phyloP scores from a whole-genome alignment of 331 rosid species.

The Rosa hybrid region DNA sequence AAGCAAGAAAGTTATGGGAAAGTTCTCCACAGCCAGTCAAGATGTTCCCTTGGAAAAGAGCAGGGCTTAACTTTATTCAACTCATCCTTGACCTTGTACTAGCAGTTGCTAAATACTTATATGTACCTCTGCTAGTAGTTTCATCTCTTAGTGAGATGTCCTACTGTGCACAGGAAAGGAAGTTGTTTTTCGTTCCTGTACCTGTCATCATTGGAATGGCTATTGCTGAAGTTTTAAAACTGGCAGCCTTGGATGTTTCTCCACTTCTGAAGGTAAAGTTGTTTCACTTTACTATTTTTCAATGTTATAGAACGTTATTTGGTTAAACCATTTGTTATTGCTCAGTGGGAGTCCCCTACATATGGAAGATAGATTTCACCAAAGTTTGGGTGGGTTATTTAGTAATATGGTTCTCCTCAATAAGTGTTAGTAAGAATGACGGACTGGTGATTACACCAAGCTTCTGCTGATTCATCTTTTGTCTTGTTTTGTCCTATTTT shows the following conservation, averaged over 20 bases:
- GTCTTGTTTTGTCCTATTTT: not conserved
- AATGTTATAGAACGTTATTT: conserved; percentile 6
- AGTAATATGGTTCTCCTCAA: conserved; percentile 1
- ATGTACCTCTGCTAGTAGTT: conserved; percentile 59
- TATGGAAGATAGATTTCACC: conserved; percentile 2
- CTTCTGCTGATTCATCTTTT: not conserved
- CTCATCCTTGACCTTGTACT: conserved; percentile 63
- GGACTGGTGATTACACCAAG: not conserved
- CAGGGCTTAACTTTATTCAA: conserved; percentile 67
- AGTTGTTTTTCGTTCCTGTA: conserved; percentile 64
- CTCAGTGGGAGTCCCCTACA: not conserved
- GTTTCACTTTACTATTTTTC: not conserved
- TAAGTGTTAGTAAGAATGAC: not conserved
- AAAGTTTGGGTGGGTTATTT: not conserved
- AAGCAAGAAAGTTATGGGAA: conserved; percentile 68
- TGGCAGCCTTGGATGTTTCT: conserved; percentile 60
- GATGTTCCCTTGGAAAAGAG: conserved; percentile 75
- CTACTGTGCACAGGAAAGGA: conserved; percentile 78
- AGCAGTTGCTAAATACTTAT: conserved; percentile 68
- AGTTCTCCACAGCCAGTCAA: conserved; percentile 78
- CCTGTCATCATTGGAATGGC: conserved; percentile 67
- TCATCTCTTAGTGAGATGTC: conserved; percentile 88
- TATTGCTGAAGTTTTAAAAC: conserved; percentile 64
- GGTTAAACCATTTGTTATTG: conserved; percentile 16
- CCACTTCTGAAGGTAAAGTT: conserved; percentile 71